These are phyloP conservation scores for Ustilago cynodontis DNA, from an alignment of 1,284 basidiomycete genomes.

Conservation along the genomic window DNA sequence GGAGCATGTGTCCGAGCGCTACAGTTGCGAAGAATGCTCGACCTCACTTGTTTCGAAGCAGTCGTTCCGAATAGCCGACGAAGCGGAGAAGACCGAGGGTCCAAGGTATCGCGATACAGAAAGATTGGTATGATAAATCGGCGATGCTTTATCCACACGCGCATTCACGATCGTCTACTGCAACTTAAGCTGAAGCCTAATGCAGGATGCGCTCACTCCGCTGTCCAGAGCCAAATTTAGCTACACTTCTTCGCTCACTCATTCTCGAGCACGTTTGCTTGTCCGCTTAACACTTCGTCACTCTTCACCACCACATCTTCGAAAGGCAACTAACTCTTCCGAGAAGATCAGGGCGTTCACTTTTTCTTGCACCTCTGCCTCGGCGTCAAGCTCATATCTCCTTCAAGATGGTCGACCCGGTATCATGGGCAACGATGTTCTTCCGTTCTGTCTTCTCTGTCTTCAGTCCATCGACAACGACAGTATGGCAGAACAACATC, in stretches of 20 bases:
- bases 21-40: background rate
- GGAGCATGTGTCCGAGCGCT: slow-evolving; percentile 3
- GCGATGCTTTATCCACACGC: too few relatives aligned
- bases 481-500: slow-evolving; percentile 48
- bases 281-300: too few relatives aligned
- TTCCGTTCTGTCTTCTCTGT: slow-evolving; percentile 47
- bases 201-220: slow-evolving; percentile 22
- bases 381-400: too few relatives aligned
- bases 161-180: too few relatives aligned
- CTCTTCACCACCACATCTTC: too few relatives aligned
- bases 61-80: slow-evolving; percentile 41
- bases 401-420: slow-evolving; percentile 41
- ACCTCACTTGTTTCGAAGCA: background rate
- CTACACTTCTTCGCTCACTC: too few relatives aligned
- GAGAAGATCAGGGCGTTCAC: too few relatives aligned
- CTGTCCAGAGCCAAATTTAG: slow-evolving; percentile 17
- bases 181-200: background rate
- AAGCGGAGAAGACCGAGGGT: slow-evolving; percentile 37
- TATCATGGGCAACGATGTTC: slow-evolving; percentile 47
- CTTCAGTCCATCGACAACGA: slow-evolving; percentile 44
- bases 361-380: background rate
- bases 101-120: background rate
- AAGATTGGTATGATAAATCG: too few relatives aligned
- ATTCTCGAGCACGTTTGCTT: background rate
- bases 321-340: too few relatives aligned